These are phyloP conservation scores for Candida ovalis DNA, from an alignment of 805 yeast genomes.

Conservation along the genomic window DNA sequence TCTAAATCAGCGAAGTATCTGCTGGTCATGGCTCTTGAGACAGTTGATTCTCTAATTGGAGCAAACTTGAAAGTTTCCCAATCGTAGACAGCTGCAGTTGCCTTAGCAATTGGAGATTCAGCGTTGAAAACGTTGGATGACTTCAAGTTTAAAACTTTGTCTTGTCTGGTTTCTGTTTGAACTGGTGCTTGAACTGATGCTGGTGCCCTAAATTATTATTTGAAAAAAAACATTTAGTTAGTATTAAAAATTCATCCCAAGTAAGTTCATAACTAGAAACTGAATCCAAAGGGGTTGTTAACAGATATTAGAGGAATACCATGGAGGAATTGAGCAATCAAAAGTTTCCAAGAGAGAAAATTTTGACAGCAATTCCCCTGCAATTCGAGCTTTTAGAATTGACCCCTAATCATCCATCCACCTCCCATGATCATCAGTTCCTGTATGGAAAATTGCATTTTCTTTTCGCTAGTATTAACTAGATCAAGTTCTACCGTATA, in stretches of 20 bases:
- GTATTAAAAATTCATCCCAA: not conserved
- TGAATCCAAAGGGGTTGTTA: no score
- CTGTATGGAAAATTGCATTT: slow-evolving; percentile 27
- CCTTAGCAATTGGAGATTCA: slow-evolving; percentile 26
- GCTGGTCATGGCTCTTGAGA: slow-evolving; percentile 75
- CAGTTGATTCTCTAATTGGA: slow-evolving; percentile 75
- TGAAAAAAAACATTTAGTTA: not conserved
- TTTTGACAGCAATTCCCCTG: not conserved
- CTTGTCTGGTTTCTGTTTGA: slow-evolving; percentile 7
- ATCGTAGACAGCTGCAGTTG: slow-evolving; percentile 36
- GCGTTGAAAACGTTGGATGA: slow-evolving; percentile 21
- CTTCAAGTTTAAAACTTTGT: slow-evolving; percentile 19
- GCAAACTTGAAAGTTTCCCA: slow-evolving; percentile 68
- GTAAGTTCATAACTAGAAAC: not conserved
- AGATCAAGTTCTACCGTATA: slow-evolving; percentile 42
- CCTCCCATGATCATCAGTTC: not conserved
- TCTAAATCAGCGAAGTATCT: slow-evolving; percentile 71
- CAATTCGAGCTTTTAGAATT: no score
- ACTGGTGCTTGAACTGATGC: slow-evolving; percentile 11
- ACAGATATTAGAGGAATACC: no score
- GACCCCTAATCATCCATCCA: not conserved
- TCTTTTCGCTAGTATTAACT: slow-evolving; percentile 42
- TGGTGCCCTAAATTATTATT: slow-evolving; percentile 25
- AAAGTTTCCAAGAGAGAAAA: not conserved
- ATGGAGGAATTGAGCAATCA: no score